A percentile compares a stretch with the other conserved stretches of the same genome.
Evolutionary conservation across 352 stramenopile genomes (phyloP).

Genomic region (Globisporangium polare): DNA sequence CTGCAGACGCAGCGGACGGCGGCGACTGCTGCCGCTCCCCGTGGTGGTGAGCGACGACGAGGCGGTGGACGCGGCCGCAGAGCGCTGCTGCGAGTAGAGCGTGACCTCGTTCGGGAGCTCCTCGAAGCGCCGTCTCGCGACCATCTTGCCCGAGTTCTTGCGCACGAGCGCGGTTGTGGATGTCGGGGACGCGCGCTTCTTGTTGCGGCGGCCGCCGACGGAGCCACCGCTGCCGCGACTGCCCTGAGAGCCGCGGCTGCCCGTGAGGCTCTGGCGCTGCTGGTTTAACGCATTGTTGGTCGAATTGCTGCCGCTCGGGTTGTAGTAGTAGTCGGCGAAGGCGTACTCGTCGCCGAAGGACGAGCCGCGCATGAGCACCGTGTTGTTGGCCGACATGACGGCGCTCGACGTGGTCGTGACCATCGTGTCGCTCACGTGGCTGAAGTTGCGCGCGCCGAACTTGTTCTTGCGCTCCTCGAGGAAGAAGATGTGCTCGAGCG

Average conservation of each 20-base stretch:
- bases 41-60: not conserved
- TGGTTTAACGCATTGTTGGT: constrained; percentile 1
- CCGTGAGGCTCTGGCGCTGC: not conserved
- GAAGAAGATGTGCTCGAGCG: constrained; percentile 79
- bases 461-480: constrained; percentile 83
- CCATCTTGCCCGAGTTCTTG: constrained; percentile 52
- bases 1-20: constrained; percentile 7
- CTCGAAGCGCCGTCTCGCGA: constrained; percentile 25
- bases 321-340: constrained; percentile 28
- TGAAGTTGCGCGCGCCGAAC: constrained; percentile 71
- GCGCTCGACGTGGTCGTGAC: constrained; percentile 27
- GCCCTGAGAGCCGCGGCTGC: constrained; percentile 9
- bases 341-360: constrained; percentile 31
- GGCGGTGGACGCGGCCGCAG: constrained; percentile 8
- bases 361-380: constrained; percentile 37
- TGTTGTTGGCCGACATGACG: constrained; percentile 23
- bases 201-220: constrained; percentile 6
- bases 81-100: constrained; percentile 22
- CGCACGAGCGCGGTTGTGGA: constrained; percentile 34
- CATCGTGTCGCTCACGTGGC: constrained; percentile 69
- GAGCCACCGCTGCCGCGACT: constrained; percentile 7
- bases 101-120: constrained; percentile 27
- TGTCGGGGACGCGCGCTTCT: constrained; percentile 5
- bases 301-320: constrained; percentile 9
- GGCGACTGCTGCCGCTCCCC: not conserved